Base-by-base conservation (phyloP, 2,329 filamentous ascomycete genomes). In the Trichoderma atroviride region DNA sequence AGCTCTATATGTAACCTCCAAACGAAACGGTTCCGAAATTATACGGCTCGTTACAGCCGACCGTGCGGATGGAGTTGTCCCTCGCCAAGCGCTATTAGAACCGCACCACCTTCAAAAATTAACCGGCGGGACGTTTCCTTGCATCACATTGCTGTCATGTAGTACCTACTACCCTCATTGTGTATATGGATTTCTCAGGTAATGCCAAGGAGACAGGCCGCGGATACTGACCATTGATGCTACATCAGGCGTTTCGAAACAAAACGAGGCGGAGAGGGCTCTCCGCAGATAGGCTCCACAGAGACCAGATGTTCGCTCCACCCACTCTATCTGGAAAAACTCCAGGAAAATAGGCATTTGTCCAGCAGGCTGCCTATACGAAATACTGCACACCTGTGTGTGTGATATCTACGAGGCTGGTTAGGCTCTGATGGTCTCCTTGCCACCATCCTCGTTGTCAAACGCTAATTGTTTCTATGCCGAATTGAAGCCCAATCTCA, bases 161-260 rank as follows among this genome's bases (percentile, higher is more conserved):
- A 16, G 22, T 22, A 37, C 22, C 19, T 35, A 35, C 13, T 10
- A 13, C 19, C 24, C 50, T 27, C 35, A 10, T 37, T 57, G 4
- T 47, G 14, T 43, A n/a, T n/a, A 43, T 10, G 40, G 3, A 10
- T 6, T n/a, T 19, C 16, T 43, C 40, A n/a, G 40, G 40, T n/a
- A 40, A 33, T 31, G 35, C 53, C 35, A 33, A n/a, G 29, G 31
- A 29, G 33, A 35, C 47, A n/a, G 31, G 35, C 14, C 37, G 63
- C 37, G 40, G 63, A 27, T 14, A n/a, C 53, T 58, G 22, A 37
- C 53, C 50, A 66, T 66, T 27, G 53, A 58, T 66, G 53, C 57
- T 40, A 66, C 63, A 66, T 27, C 29, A 50, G 57, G n/a, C 14
- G 53, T 66, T 58, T 66, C 63, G 63, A 66, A 66, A 66, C 63